Evolutionary conservation across 176 grass and related monocot species (phyloP), one percentile per base, ranked within the genome.

Genomic region (Oryza glumipatula): DNA sequence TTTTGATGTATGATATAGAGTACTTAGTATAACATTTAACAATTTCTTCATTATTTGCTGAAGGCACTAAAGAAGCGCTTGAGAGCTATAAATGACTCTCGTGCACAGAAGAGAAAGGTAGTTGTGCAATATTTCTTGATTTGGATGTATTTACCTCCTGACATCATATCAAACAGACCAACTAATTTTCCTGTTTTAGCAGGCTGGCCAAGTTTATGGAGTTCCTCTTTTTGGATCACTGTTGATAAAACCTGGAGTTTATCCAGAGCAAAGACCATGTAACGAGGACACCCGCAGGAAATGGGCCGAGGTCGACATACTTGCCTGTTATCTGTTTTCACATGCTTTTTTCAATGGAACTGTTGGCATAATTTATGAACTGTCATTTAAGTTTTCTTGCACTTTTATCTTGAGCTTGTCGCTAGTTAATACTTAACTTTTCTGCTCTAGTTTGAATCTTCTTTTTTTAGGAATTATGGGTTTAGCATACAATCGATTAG

Each of bases 131-230:
- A 19, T 67, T 39, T 87, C 16, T 54, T 79, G 24, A 48, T 35
- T 72, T 67, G 28, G n/a, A 63, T 79, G 58, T 56, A 65, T 86
- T 46, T 74, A 36, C 83, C 88, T 66, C 56, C 7, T 70, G 51
- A 70, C 41, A 74, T 64, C 4, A 1, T 61, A n/a, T 76, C 30
- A 71, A 85, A 76, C 77, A 52, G 12, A 72, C 51, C 17, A 36
- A 9, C 86, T 64, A 76, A 17, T 23, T 69, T 84, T 68, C 44
- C 41, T 73, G 44, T 82, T 86, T 76, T 24, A 82, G 92, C 70
- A 99, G 97, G 97, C 97, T 88, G 97, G 97, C 44, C 97, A 99
- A 91, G 97, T 96, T 91, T 99, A 99, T 17, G 97, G 97, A 85
- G 91, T 96, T 74, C 94, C 97, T 77, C 97, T 99, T 86, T 94